These are phyloP conservation scores for Paragyromitra xinjiangensis DNA, from an alignment of 495 filamentous ascomycete genomes.

Conservation along the genomic window DNA sequence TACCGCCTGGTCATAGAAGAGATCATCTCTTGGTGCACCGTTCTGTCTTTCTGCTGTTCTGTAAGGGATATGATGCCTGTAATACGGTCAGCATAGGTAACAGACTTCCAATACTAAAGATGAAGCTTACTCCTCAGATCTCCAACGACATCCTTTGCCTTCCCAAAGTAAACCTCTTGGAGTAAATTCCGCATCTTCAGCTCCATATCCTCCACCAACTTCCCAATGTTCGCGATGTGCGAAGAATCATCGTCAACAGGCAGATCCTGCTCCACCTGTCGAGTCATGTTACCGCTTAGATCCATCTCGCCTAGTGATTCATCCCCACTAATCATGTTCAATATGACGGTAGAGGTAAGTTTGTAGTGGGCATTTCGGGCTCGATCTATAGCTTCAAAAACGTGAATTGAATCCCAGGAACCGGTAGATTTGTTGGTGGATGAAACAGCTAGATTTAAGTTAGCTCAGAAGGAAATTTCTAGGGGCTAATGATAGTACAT, in stretches of 20 bases:
- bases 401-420: conserved; percentile 98
- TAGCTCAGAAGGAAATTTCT: conserved; percentile 9
- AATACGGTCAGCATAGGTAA: conserved; percentile 7
- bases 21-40: conserved; percentile 91
- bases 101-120: conserved; percentile 31
- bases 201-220: conserved; percentile 98
- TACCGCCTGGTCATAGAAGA: conserved; percentile 67
- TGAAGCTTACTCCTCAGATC: conserved; percentile 82
- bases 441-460: conserved; percentile 63
- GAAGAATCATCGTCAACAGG: conserved; percentile 87
- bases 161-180: conserved; percentile 99
- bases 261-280: conserved; percentile 90
- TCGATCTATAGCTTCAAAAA: conserved; percentile 93
- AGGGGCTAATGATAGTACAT: conserved; percentile 57
- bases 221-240: conserved; percentile 94
- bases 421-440: conserved; percentile 77
- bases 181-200: conserved; percentile 98
- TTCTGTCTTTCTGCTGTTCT: conserved; percentile 83
- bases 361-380: conserved; percentile 94
- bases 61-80: conserved; percentile 78
- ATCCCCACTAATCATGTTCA: conserved; percentile 78
- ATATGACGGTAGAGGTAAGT: conserved; percentile 94
- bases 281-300: conserved; percentile 95
- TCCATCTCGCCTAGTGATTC: conserved; percentile 86
- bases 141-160: conserved; percentile 98